Evolutionary conservation across 305 asterid species (phyloP), one percentile per base, ranked within the genome.

Genomic region (Plantago lanceolata): DNA sequence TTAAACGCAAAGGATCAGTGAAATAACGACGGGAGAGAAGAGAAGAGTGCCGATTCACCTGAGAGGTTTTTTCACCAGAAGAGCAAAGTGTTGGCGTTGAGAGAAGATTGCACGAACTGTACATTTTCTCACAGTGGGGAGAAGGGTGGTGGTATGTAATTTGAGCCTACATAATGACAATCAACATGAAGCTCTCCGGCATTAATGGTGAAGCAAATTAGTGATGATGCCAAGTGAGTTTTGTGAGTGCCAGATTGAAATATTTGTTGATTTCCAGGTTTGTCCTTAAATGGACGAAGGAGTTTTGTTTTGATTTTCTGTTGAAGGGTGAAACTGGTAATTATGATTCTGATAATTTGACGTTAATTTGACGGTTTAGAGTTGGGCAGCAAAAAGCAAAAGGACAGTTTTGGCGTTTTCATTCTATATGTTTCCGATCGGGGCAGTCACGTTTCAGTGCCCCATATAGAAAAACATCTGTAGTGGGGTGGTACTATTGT

Each of bases 61-160:
- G 63, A 35, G 65, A 47, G 48, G 78, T 31, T 35, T 65, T 66
- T 66, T 24, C 71, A 65, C 60, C 50, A 8, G 74, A 26, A 15
- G 67, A 55, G 55, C 64, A 49, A 26, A 50, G 76, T 19, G 75
- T 48, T 48, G 77, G 65, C 5, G 70, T n/a, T 14, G 76, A 49
- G 40, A 64, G 72, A 69, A 71, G 66, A 78, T 50, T 72, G 76
- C 69, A 75, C 64, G 70, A 69, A 75, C 74, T 72, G 77, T 77
- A 75, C 85, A 80, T 80, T 55, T 77, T 71, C 71, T 28, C 54
- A 49, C 70, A 3, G 69, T 20, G 59, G 72, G 15, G 66, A 66
- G 50, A 35, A 20, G 64, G 43, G 40, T 17, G 58, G 48, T 53
- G 29, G 28, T 24, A 24, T 24, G 45, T 40, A 12, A 40, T 40